Conservation (phyloP, 2,329 filamentous ascomycete species). For the Aspergillus aculeatinus region DNA sequence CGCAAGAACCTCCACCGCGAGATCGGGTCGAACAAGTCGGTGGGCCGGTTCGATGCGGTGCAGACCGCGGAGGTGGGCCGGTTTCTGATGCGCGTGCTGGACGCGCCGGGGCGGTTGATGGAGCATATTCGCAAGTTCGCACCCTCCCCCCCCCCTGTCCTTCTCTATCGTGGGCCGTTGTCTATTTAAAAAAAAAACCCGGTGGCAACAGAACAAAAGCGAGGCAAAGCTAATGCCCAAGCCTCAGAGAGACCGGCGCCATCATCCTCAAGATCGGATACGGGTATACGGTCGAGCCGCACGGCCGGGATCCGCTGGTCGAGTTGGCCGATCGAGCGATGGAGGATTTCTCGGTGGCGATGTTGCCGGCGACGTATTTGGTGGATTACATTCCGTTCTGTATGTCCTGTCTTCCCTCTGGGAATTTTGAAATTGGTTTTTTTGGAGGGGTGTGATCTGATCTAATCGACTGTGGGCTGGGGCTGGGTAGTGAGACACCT, state of each 20-base stretch:
- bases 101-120: constrained; percentile 39
- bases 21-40: constrained; percentile 44
- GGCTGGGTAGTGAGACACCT: constrained; percentile 25
- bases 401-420: no score
- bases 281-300: constrained; percentile 26
- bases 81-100: constrained; percentile 45
- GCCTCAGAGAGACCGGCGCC: constrained; percentile 32
- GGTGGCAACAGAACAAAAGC: background rate
- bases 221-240: constrained; percentile 1
- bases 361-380: constrained; percentile 43
- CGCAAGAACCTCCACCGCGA: constrained; percentile 47
- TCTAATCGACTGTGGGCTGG: no score
- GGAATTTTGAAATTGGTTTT: no score
- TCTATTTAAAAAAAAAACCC: no score
- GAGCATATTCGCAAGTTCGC: constrained; percentile 39
- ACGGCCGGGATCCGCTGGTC: constrained; percentile 34
- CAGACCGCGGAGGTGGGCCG: constrained; percentile 46
- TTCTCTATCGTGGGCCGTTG: no score
- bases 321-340: constrained; percentile 43
- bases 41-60: constrained; percentile 40
- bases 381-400: constrained; percentile 46
- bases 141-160: background rate
- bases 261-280: constrained; percentile 44
- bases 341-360: constrained; percentile 42
- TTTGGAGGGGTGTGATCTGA: no score